phyloP scores from a whole-genome alignment of 768 basidiomycete genomes.

The Boletus rubescentipes region DNA sequence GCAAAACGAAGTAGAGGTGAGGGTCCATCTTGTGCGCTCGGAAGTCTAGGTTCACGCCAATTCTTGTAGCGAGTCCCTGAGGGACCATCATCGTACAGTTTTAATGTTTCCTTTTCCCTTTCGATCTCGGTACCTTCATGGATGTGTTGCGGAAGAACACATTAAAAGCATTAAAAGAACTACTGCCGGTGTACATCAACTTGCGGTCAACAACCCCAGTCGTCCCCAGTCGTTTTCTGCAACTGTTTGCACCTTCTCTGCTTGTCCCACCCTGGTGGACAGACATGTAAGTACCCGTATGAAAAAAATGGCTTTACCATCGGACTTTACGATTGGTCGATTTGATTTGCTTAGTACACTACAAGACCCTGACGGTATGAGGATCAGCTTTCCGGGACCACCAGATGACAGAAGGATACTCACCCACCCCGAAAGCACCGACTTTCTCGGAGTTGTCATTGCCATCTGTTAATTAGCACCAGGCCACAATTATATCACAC shows the following conservation, averaged over 20 bases:
- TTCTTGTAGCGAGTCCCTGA: background rate
- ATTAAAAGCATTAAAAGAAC: background rate
- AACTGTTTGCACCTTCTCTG: no score
- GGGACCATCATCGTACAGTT: background rate
- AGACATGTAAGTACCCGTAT: no score
- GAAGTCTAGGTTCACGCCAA: no score
- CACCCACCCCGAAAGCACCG: conserved; percentile 20
- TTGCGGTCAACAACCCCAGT: no score
- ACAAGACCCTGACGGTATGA: conserved; percentile 11
- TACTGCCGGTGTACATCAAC: no score
- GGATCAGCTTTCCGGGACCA: background rate
- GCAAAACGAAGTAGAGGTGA: background rate
- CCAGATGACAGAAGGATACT: background rate
- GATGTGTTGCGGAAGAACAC: no score
- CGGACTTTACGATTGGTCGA: conserved; percentile 11
- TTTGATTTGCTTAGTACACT: conserved; percentile 18
- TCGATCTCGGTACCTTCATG: background rate
- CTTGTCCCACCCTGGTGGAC: no score
- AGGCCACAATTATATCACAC: background rate
- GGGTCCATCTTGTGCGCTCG: background rate
- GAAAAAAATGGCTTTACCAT: conserved; percentile 1
- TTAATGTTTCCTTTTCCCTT: background rate
- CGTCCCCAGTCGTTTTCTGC: no score
- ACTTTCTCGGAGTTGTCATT: conserved; percentile 14
- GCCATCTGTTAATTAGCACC: conserved; percentile 6